A percentile compares a stretch with the other conserved stretches of the same genome.
phyloP scores from a whole-genome alignment of 495 filamentous ascomycete genomes.

The Trichoderma orchidacearum region DNA sequence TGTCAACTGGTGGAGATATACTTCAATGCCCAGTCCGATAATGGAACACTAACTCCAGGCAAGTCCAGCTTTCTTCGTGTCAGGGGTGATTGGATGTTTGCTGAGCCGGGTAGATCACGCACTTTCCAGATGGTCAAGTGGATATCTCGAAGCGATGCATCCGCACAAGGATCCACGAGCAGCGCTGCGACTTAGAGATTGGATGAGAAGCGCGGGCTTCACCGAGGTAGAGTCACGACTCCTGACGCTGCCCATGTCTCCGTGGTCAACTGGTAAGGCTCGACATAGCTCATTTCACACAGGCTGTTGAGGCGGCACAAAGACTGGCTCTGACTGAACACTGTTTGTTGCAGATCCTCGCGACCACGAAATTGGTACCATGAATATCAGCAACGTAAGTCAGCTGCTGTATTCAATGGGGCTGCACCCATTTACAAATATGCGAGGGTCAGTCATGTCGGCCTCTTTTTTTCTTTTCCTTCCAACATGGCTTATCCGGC shows the following conservation, averaged over 20 bases:
- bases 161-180: slow-evolving; percentile 59
- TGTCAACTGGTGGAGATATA: slow-evolving; percentile 85
- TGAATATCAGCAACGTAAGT: slow-evolving; percentile 47
- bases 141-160: slow-evolving; percentile 51
- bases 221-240: slow-evolving; percentile 54
- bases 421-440: slow-evolving; percentile 45
- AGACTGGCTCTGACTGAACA: not conserved
- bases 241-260: slow-evolving; percentile 60
- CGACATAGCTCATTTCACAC: too few species aligned
- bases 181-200: slow-evolving; percentile 44
- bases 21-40: slow-evolving; percentile 80
- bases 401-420: slow-evolving; percentile 47
- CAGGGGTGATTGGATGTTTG: slow-evolving; percentile 1
- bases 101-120: slow-evolving; percentile 38
- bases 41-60: slow-evolving; percentile 60
- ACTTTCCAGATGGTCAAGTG: slow-evolving; percentile 58
- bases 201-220: slow-evolving; percentile 58
- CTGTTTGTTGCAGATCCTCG: slow-evolving; percentile 35
- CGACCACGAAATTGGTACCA: slow-evolving; percentile 45
- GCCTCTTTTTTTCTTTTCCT: slow-evolving; percentile 6
- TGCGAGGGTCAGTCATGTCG: slow-evolving; percentile 23
- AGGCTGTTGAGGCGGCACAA: not conserved
- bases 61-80: slow-evolving; percentile 6
- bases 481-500: slow-evolving; percentile 3
- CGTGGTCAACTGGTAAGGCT: slow-evolving; percentile 67